Base-by-base conservation (phyloP, 176 grass and related monocot genomes). In the Elymus sibiricus region DNA sequence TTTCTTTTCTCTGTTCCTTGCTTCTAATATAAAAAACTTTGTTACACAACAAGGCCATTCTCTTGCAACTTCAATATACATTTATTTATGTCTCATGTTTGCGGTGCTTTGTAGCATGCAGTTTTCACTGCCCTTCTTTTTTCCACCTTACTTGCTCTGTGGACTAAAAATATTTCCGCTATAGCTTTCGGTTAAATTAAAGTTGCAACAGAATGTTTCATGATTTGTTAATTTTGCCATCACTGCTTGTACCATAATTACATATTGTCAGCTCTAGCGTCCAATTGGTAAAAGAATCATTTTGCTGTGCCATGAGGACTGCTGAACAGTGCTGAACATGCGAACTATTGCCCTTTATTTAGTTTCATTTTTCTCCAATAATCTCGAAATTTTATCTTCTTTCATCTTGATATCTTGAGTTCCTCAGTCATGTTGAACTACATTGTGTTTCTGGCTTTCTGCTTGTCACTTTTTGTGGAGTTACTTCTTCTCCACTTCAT, bases 281-380 rank as follows among this genome's bases (percentile, higher is more conserved):
- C 38, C 38, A 40, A 40, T 44, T 85, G 51, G 19, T 80, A 7
- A 79, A 80, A 89, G 19, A 80, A 55, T n/a, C 26, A 83, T 71
- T 19, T 16, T 51, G 65, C n/a, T 49, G 66, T 55, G 25, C 28
- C 21, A 86, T 68, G 83, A 81, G 75, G 79, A 31, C 81, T 82
- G 32, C 70, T 90, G 61, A 76, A 84, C 13, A 40, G 39, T 40
- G 82, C 2, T 71, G 37, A 37, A 75, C 28, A 56, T 37, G 39
- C 39, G 2, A 40, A 40, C 39, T 40, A 40, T 40, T 40, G 39
- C 39, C 39, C 39, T 40, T 40, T 40, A 40, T 40, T 40, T 40
- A 40, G 39, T 40, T 40, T 40, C 39, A 10, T 40, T 40, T 39
- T 40, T 40, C 39, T 40, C 39, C 39, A 40, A 40, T 40, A 40